A percentile compares a stretch with the other conserved stretches of the same genome.
Evolutionary conservation across 345 rosid genomes (phyloP).

Genomic region (Arabidopsis arenosa): DNA sequence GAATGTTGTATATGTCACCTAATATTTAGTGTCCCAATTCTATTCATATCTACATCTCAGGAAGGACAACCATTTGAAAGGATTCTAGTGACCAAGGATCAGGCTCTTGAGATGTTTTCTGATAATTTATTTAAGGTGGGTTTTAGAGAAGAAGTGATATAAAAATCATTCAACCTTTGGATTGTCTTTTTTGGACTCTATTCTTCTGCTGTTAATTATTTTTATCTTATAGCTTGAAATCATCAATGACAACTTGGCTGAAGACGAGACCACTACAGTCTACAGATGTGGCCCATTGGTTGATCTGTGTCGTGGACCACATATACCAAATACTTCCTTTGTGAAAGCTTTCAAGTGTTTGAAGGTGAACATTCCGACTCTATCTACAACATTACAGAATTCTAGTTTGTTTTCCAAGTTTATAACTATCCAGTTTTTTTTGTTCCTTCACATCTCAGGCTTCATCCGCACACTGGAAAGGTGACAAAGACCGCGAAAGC

Average conservation of each 20-base stretch:
- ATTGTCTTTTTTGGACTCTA: too few relatives aligned
- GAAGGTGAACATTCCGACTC: slow-evolving; percentile 49
- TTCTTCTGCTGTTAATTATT: too few relatives aligned
- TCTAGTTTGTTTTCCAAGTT: background rate
- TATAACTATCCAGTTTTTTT: too few relatives aligned
- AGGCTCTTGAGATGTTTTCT: slow-evolving; percentile 77
- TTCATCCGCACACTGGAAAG: too few relatives aligned
- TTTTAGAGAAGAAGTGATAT: too few relatives aligned
- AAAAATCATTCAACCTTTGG: background rate
- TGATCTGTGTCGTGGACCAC: slow-evolving; percentile 92
- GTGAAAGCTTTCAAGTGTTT: slow-evolving; percentile 83
- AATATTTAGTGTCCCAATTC: too few relatives aligned
- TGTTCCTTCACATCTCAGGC: too few relatives aligned
- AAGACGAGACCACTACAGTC: slow-evolving; percentile 74
- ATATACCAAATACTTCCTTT: slow-evolving; percentile 88
- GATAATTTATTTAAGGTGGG: slow-evolving; percentile 67
- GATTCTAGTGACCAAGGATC: slow-evolving; percentile 75
- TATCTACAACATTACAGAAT: too few relatives aligned
- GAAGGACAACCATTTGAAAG: slow-evolving; percentile 83
- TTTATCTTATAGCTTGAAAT: slow-evolving; percentile 60
- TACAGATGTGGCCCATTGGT: slow-evolving; percentile 91
- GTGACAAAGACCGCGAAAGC: background rate
- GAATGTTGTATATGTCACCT: too few relatives aligned
- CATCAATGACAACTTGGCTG: slow-evolving; percentile 75
- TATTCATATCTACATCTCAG: slow-evolving; percentile 44